phyloP scores from a whole-genome alignment of 495 filamentous ascomycete genomes.

The Penicillium roqueforti region DNA sequence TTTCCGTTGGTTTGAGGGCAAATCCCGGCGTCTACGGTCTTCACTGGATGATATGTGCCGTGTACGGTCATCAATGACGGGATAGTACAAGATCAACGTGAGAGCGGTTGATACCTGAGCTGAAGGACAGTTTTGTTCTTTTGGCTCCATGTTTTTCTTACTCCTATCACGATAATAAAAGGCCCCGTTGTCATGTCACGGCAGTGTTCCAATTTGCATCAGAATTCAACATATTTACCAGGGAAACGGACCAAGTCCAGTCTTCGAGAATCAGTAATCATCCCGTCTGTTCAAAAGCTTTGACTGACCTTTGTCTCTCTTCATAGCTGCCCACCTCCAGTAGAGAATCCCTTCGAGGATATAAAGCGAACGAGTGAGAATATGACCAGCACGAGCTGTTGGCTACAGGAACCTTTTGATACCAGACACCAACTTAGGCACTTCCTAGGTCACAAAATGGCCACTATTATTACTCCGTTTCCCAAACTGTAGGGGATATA shows the following conservation, averaged over 20 bases:
- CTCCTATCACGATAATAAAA: slow-evolving; percentile 33
- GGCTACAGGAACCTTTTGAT: slow-evolving; percentile 38
- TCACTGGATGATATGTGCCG: slow-evolving; percentile 28
- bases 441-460: slow-evolving; percentile 52
- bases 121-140: slow-evolving; percentile 9
- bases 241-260: neutral
- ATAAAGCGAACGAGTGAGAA: too few relatives aligned
- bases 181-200: slow-evolving; percentile 30
- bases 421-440: slow-evolving; percentile 40
- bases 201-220: slow-evolving; percentile 34
- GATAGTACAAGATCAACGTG: slow-evolving; percentile 17
- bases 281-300: neutral
- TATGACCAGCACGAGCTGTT: too few relatives aligned
- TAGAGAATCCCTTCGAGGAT: too few relatives aligned
- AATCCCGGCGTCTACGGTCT: slow-evolving; percentile 31
- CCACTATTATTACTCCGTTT: slow-evolving; percentile 43
- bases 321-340: neutral
- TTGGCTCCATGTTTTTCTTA: slow-evolving; percentile 23
- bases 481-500: neutral
- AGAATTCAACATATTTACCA: neutral
- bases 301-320: neutral
- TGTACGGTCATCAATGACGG: slow-evolving; percentile 19
- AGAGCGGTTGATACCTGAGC: slow-evolving; percentile 14
- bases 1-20: slow-evolving; percentile 27
- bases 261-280: neutral